Evolutionary conservation across 2,329 filamentous ascomycete genomes (phyloP).

Genomic region (Epichloe hybrida): DNA sequence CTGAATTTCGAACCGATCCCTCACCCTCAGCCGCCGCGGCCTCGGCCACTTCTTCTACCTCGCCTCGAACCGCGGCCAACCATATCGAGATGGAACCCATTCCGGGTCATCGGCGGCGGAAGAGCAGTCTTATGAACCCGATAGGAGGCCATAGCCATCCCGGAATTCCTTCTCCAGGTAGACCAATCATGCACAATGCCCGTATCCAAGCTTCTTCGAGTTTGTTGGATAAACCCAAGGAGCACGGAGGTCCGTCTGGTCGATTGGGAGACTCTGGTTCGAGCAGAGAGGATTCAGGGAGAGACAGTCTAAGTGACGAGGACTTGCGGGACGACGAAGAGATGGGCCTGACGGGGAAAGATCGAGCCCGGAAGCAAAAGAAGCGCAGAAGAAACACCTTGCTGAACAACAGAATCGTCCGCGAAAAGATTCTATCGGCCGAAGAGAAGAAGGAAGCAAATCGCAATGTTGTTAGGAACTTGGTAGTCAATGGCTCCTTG

Average conservation of each 20-base stretch:
- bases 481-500: conserved; percentile 63
- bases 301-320: conserved; percentile 53
- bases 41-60: conserved; percentile 7
- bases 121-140: conserved; percentile 39
- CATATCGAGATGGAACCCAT: conserved; percentile 45
- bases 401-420: conserved; percentile 56
- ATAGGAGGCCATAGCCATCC: conserved; percentile 11
- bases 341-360: conserved; percentile 65
- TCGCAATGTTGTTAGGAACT: conserved; percentile 52
- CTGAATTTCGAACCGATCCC: conserved; percentile 1
- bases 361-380: conserved; percentile 53
- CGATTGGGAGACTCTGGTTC: conserved; percentile 1
- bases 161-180: conserved; percentile 11
- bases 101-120: conserved; percentile 38
- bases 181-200: conserved; percentile 3
- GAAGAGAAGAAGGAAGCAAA: conserved; percentile 67
- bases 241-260: conserved; percentile 16
- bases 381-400: conserved; percentile 54
- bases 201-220: conserved; percentile 7
- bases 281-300: conserved; percentile 21
- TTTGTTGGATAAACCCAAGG: conserved; percentile 29
- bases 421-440: conserved; percentile 45
- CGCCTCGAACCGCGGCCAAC: conserved; percentile 13
- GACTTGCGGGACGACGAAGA: conserved; percentile 78
- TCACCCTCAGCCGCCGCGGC: conserved; percentile 2